Evolutionary conservation across 2,329 filamentous ascomycete genomes (phyloP).

Genomic region (Aspergillus brasiliensis): DNA sequence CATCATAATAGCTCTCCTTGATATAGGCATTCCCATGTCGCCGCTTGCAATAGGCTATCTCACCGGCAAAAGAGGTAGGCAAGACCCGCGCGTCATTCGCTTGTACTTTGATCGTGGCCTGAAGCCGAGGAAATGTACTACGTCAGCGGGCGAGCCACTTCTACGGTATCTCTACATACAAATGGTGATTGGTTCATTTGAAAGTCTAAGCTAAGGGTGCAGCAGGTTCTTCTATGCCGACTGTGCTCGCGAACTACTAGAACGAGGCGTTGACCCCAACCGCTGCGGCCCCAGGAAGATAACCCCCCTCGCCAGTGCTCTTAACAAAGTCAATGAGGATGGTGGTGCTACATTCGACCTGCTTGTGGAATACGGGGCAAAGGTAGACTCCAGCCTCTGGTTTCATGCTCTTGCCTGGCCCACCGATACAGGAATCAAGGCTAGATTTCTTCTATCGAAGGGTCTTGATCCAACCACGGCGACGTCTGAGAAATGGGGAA

Average conservation of each 20-base stretch:
- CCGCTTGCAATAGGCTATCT: neutral
- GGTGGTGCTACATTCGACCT: conserved; percentile 1
- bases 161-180: conserved; percentile 4
- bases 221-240: neutral
- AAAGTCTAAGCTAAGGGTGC: neutral
- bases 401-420: conserved; percentile 10
- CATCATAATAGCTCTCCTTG: conserved; percentile 13
- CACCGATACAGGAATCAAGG: conserved; percentile 10
- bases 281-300: conserved; percentile 5
- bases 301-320: conserved; percentile 2
- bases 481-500: conserved; percentile 9
- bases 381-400: conserved; percentile 10
- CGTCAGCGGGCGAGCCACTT: conserved; percentile 8
- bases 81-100: conserved; percentile 10
- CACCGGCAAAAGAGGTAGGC: conserved; percentile 3
- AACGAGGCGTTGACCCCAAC: conserved; percentile 11
- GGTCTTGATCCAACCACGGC: conserved; percentile 15
- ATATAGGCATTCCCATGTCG: conserved; percentile 10
- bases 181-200: neutral
- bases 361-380: conserved; percentile 9
- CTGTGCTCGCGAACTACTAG: conserved; percentile 9
- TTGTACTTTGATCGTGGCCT: conserved; percentile 13
- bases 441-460: conserved; percentile 14
- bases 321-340: neutral
- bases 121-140: conserved; percentile 6